A percentile compares a stretch with the other conserved stretches of the same genome.
phyloP scores from a whole-genome alignment of 2,329 filamentous ascomycete genomes.

The Podosphaera xanthii region DNA sequence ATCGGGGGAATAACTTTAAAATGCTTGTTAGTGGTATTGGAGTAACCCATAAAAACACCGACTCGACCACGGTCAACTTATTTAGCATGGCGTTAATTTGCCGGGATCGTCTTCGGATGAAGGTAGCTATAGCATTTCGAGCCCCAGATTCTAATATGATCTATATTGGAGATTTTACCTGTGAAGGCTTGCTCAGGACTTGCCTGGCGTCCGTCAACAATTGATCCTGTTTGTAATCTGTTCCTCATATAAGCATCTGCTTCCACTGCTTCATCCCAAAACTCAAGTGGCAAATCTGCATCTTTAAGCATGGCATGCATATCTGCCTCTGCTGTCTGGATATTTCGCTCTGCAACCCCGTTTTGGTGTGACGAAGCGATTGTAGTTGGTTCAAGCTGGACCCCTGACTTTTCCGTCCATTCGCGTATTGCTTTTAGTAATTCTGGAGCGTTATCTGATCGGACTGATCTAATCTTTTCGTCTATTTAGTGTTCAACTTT shows the following conservation, averaged over 20 bases:
- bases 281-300: neutral
- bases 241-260: neutral
- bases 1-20: no score
- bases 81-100: neutral
- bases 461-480: no score
- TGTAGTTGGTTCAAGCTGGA: neutral
- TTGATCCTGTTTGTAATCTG: neutral
- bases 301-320: neutral
- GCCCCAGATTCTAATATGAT: neutral
- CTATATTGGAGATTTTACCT: neutral
- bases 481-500: no score
- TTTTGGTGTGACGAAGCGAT: neutral
- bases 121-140: neutral
- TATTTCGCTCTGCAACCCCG: neutral
- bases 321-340: neutral
- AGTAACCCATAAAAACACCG: neutral
- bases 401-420: neutral
- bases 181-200: neutral
- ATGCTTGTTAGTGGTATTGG: no score
- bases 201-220: neutral
- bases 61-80: neutral
- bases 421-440: no score
- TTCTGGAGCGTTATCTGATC: no score
- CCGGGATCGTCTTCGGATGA: neutral
- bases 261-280: neutral